Percentiles rank a stretch among this genome's conserved stretches.
Conservation (phyloP, 1,139 yeast genomes). For the Diutina scorzettiae region DNA sequence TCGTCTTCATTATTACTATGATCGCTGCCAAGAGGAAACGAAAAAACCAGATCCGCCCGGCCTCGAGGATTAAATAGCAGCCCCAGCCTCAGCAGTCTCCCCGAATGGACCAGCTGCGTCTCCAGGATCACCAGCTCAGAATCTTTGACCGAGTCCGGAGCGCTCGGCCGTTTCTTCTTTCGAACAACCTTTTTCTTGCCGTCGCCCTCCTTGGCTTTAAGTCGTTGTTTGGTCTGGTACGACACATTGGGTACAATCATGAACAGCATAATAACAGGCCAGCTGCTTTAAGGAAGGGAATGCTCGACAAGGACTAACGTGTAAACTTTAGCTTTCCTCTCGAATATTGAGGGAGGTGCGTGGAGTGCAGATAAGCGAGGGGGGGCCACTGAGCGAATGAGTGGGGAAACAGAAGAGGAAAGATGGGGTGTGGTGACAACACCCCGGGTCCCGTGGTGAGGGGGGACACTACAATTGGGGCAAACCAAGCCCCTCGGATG, state of each 20-base stretch:
- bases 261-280: slow-evolving; percentile 12
- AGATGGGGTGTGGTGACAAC: too few species aligned
- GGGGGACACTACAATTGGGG: too few species aligned
- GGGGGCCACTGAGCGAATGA: too few species aligned
- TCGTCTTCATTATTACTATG: background rate
- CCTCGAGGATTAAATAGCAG: background rate
- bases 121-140: background rate
- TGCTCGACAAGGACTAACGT: too few species aligned
- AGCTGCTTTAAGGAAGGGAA: too few species aligned
- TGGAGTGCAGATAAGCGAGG: too few species aligned
- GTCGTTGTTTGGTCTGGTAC: slow-evolving; percentile 13
- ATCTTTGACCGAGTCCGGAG: background rate
- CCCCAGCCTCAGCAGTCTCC: background rate
- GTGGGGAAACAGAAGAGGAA: too few species aligned
- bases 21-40: background rate
- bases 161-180: background rate
- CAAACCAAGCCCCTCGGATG: too few species aligned
- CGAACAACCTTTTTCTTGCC: slow-evolving; percentile 4
- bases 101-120: background rate
- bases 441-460: too few species aligned
- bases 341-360: too few species aligned
- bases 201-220: slow-evolving; percentile 9
- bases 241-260: slow-evolving; percentile 12
- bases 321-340: too few species aligned
- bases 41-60: background rate